These are phyloP conservation scores for Golubevia pallescens DNA, from an alignment of 1,284 basidiomycete species.

Conservation along the genomic window DNA sequence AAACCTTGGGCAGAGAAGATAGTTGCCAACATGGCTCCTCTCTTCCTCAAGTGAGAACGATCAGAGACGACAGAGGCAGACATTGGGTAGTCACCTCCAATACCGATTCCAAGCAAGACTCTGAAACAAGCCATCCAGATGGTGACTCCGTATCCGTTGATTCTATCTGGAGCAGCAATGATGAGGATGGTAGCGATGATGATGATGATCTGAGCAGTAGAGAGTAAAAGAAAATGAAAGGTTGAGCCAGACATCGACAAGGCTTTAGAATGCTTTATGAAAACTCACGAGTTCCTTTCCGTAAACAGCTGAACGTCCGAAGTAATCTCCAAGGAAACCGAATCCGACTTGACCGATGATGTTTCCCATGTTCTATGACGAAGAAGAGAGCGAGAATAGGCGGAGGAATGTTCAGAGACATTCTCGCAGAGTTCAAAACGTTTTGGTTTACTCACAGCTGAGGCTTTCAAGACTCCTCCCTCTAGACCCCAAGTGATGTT, in stretches of 20 bases:
- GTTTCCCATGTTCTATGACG: constrained; percentile 61
- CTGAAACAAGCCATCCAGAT: constrained; percentile 52
- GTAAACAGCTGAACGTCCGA: constrained; percentile 47
- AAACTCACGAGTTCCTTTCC: constrained; percentile 54
- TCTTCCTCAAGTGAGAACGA: constrained; percentile 43
- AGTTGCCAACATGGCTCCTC: constrained; percentile 42
- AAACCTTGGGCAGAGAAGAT: constrained; percentile 61
- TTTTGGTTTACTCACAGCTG: too few relatives aligned
- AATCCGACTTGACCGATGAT: constrained; percentile 52
- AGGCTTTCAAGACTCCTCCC: constrained; percentile 56
- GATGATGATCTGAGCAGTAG: too few relatives aligned
- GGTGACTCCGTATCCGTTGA: constrained; percentile 49
- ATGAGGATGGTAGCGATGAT: constrained; percentile 53
- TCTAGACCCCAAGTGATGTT: constrained; percentile 56
- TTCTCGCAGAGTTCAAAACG: too few relatives aligned
- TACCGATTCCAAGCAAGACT: constrained; percentile 55
- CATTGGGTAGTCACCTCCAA: constrained; percentile 60
- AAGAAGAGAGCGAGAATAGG: too few relatives aligned
- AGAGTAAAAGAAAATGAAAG: too few relatives aligned
- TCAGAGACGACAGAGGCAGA: constrained; percentile 52
- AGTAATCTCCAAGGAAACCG: constrained; percentile 55
- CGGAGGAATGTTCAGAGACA: too few relatives aligned
- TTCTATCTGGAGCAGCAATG: constrained; percentile 50
- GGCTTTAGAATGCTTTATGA: too few relatives aligned
- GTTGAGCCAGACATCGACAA: too few relatives aligned